These are phyloP conservation scores for Micractinium conductrix DNA, from an alignment of 139 green algal genomes.

Conservation along the genomic window DNA sequence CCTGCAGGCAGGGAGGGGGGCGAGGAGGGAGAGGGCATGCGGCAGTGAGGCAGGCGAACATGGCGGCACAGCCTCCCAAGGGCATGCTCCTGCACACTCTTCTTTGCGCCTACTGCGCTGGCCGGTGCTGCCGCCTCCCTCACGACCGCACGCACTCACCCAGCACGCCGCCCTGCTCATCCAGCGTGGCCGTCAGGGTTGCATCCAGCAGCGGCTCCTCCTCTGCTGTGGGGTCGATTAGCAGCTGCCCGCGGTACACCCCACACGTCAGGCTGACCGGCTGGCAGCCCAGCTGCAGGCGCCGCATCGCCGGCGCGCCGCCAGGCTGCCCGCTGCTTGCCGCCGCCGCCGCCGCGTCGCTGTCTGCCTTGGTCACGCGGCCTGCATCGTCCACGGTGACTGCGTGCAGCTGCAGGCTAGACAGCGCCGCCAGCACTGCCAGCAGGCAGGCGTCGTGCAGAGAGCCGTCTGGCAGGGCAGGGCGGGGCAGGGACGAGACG, in stretches of 20 bases:
- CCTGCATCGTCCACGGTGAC: constrained; percentile 55
- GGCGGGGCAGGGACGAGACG: background rate
- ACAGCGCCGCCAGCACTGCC: constrained; percentile 66
- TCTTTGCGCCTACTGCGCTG: no score
- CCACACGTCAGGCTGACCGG: constrained; percentile 62
- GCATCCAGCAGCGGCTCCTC: constrained; percentile 68
- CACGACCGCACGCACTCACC: constrained; percentile 37
- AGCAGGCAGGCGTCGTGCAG: constrained; percentile 75
- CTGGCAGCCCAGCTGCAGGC: constrained; percentile 20
- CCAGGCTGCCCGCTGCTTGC: background rate
- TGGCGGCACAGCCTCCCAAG: background rate
- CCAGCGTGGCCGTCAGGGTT: constrained; percentile 56
- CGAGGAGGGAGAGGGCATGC: background rate
- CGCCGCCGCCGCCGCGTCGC: constrained; percentile 5
- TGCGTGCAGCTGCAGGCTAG: constrained; percentile 46
- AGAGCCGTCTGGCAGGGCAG: constrained; percentile 52
- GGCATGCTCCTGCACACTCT: no score
- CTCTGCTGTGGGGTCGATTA: constrained; percentile 73
- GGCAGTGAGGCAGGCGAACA: background rate
- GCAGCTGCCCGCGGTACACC: constrained; percentile 53
- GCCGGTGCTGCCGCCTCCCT: no score
- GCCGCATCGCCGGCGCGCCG: background rate
- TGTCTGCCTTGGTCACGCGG: constrained; percentile 34
- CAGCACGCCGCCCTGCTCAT: constrained; percentile 58
- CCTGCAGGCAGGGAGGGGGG: constrained; percentile 35